Evolutionary conservation across 2,329 filamentous ascomycete genomes (phyloP).

Genomic region (Colletotrichum navitas): DNA sequence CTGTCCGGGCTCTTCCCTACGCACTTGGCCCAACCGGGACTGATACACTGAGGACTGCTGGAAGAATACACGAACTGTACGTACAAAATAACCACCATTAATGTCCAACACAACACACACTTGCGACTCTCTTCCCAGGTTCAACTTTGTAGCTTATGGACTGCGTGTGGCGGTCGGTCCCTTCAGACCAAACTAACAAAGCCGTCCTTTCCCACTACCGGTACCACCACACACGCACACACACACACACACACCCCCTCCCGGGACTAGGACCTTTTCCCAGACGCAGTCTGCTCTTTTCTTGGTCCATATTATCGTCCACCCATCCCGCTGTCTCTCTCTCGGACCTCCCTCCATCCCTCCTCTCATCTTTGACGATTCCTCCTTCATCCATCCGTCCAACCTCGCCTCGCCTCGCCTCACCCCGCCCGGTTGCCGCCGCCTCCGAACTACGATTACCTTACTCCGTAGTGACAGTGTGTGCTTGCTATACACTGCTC

Average conservation of each 20-base stretch:
- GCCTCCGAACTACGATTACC: background rate
- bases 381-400: conserved; percentile 30
- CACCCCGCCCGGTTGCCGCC: background rate
- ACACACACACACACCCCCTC: background rate
- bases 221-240: background rate
- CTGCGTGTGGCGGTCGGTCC: background rate
- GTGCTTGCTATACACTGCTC: background rate
- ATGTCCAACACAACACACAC: conserved; percentile 21
- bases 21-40: conserved; percentile 35
- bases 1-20: conserved; percentile 25
- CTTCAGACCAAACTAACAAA: conserved; percentile 11
- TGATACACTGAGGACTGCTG: conserved; percentile 22
- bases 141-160: background rate
- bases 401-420: conserved; percentile 20
- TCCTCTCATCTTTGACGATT: conserved; percentile 30
- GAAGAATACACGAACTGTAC: background rate
- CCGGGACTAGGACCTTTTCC: conserved; percentile 2
- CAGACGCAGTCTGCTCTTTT: conserved; percentile 9
- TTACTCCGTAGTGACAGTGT: background rate
- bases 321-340: conserved; percentile 14
- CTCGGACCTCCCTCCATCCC: conserved; percentile 39
- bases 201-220: conserved; percentile 10
- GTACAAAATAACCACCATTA: background rate
- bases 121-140: conserved; percentile 12
- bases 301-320: conserved; percentile 31